phyloP scores from a whole-genome alignment of 768 basidiomycete species.

The Trametes villosa region DNA sequence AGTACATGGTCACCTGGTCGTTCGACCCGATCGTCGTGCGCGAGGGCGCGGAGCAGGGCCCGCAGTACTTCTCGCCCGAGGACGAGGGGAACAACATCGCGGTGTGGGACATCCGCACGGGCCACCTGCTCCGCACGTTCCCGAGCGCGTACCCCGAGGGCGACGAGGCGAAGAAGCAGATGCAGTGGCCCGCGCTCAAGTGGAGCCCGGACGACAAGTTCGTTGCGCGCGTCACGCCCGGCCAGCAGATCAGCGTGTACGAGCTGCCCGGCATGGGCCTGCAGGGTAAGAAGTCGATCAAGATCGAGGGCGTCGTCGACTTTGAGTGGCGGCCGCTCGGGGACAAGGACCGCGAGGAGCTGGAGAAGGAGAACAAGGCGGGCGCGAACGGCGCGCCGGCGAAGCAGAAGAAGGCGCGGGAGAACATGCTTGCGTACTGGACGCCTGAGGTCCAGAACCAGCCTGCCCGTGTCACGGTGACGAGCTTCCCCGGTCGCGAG shows the following conservation, averaged over 20 bases:
- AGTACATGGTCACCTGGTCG: constrained; percentile 97
- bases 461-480: constrained; percentile 93
- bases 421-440: constrained; percentile 98
- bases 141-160: constrained; percentile 62
- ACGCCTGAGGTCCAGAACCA: constrained; percentile 96
- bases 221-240: constrained; percentile 86
- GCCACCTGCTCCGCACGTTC: constrained; percentile 91
- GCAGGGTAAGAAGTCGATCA: constrained; percentile 94
- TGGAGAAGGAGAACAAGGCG: constrained; percentile 46
- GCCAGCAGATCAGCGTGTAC: constrained; percentile 94
- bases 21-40: constrained; percentile 89
- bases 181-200: constrained; percentile 95
- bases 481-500: constrained; percentile 83
- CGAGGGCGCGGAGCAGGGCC: constrained; percentile 79
- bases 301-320: constrained; percentile 96
- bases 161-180: constrained; percentile 74
- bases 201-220: constrained; percentile 98
- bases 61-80: constrained; percentile 85
- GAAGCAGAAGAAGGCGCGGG: constrained; percentile 68
- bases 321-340: constrained; percentile 98
- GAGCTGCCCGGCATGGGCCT: constrained; percentile 94
- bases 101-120: constrained; percentile 98
- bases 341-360: constrained; percentile 85
- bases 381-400: constrained; percentile 34
- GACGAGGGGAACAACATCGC: constrained; percentile 97